A percentile compares a stretch with the other conserved stretches of the same genome.
Evolutionary conservation across 179 eudicot species (phyloP).

Genomic region (Silene noctiflora): DNA sequence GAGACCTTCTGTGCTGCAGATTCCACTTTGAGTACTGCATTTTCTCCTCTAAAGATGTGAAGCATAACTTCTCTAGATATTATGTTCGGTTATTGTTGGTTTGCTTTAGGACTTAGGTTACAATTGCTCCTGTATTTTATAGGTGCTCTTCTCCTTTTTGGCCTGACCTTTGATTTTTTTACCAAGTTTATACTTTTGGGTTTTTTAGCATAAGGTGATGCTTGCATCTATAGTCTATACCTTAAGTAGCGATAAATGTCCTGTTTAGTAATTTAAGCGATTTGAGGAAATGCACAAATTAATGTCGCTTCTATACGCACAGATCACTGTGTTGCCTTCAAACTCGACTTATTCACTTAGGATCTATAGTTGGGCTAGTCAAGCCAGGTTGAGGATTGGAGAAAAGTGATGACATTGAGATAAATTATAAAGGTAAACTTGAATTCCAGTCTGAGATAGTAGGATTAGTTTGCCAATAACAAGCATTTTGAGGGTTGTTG

Average conservation of each 20-base stretch:
- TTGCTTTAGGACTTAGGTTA: background rate
- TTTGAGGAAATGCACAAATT: background rate
- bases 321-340: slow-evolving; percentile 5
- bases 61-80: background rate
- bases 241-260: background rate
- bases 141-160: background rate
- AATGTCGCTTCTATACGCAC: background rate
- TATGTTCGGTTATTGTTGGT: background rate
- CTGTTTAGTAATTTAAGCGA: background rate
- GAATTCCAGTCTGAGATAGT: slow-evolving; percentile 7
- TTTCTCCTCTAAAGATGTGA: background rate
- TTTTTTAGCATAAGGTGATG: background rate
- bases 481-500: background rate
- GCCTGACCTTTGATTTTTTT: background rate
- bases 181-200: background rate
- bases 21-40: slow-evolving; percentile 1
- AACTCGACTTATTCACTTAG: background rate
- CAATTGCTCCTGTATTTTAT: background rate
- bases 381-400: too few species aligned
- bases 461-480: background rate
- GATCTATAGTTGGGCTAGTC: background rate
- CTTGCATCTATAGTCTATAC: background rate
- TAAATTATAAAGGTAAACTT: background rate
- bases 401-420: background rate
- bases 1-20: background rate